Conservation (phyloP, 129 eudicot species). For the Flaveria sonorensis region DNA sequence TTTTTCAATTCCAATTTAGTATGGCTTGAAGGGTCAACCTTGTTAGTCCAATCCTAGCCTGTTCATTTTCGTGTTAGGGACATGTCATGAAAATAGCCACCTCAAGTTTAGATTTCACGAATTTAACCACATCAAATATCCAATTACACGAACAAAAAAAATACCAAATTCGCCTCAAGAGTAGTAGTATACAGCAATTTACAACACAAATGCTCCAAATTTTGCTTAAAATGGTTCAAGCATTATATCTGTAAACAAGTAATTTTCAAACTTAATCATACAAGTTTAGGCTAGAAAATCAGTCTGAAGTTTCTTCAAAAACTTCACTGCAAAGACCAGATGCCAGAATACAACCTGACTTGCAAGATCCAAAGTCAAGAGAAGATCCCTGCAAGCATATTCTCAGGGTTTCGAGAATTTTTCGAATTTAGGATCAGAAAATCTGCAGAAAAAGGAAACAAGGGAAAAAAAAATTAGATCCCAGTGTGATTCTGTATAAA, state of each 20-base stretch:
- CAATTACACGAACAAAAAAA: not conserved
- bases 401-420: constrained; percentile 15
- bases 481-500: constrained; percentile 13
- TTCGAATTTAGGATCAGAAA: constrained; percentile 11
- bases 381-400: constrained; percentile 3
- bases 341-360: constrained; percentile 8
- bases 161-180: not conserved
- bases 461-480: not conserved
- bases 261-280: constrained; percentile 3
- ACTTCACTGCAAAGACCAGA: constrained; percentile 19
- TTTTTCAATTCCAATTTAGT: not conserved
- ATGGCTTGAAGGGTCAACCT: not conserved
- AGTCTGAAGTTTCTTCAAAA: not conserved
- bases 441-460: constrained; percentile 24
- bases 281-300: constrained; percentile 14
- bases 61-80: too few relatives aligned
- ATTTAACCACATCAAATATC: not conserved
- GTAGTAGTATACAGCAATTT: constrained; percentile 1
- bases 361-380: constrained; percentile 25
- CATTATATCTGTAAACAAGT: not conserved
- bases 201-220: constrained; percentile 9
- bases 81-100: not conserved
- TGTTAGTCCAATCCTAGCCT: not conserved
- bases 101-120: not conserved
- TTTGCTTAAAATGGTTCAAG: not conserved